Percentiles rank a stretch among this genome's conserved stretches.
Evolutionary conservation across 2,329 filamentous ascomycete genomes (phyloP).

Genomic region (Fusarium sp.): DNA sequence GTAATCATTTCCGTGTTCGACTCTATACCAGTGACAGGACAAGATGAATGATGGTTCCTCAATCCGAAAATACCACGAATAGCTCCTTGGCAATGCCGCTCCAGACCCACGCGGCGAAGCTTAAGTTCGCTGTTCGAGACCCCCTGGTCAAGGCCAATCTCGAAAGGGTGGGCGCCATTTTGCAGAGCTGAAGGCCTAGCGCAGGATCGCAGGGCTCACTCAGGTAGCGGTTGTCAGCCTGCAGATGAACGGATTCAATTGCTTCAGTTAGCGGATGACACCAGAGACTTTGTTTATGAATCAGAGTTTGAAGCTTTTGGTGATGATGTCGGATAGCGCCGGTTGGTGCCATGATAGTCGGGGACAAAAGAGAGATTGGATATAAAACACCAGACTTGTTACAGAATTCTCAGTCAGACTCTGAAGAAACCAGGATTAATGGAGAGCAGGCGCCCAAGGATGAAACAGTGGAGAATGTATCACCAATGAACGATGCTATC

Average conservation of each 20-base stretch:
- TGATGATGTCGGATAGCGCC: not conserved
- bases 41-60: not conserved
- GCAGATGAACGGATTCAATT: not conserved
- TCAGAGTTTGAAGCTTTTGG: not conserved
- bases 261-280: not conserved
- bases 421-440: slow-evolving; percentile 14
- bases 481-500: slow-evolving; percentile 22
- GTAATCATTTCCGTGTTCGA: not conserved
- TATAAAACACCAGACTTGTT: slow-evolving; percentile 28
- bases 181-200: slow-evolving; percentile 23
- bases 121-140: slow-evolving; percentile 40
- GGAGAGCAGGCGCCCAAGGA: slow-evolving; percentile 12
- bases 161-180: slow-evolving; percentile 18
- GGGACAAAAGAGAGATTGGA: not conserved
- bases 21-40: not conserved
- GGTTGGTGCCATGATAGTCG: not conserved
- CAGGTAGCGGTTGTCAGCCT: slow-evolving; percentile 10
- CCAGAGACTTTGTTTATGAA: not conserved
- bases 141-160: slow-evolving; percentile 30
- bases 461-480: slow-evolving; percentile 32
- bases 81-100: slow-evolving; percentile 23
- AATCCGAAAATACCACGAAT: slow-evolving; percentile 26
- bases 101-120: slow-evolving; percentile 39
- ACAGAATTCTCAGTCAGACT: slow-evolving; percentile 17
- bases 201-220: slow-evolving; percentile 17